Base-by-base conservation (phyloP, 441 rosid species). In the Lepidium campestre region DNA sequence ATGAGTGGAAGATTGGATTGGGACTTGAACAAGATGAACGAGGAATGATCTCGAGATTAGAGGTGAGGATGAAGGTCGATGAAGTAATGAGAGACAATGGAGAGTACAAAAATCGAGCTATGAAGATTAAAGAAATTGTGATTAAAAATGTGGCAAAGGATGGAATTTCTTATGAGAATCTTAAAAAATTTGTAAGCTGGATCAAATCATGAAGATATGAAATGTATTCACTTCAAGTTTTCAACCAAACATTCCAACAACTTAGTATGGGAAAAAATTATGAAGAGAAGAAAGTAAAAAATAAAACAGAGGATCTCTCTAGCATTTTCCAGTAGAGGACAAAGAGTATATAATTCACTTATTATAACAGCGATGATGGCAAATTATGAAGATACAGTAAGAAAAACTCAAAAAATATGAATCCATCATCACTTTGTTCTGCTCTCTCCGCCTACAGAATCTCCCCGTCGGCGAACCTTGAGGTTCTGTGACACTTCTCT, bases 1-100 rank as follows among this genome's bases (percentile, higher is more conserved):
- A 84, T 10, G 55, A 72, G 37, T 88, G 94, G 94, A 81, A 75
- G 68, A 70, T 47, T 39, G 94, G 91, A n/a, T 54, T 84, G 66
- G 77, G 40, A 37, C 18, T 86, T 27, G 41, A 70, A 5, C 56
- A 8, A 47, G 77, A 77, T 10, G 79, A 61, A 23, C 54, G 9
- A 34, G 86, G 81, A 34, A 68, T 68, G 35, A 13, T 84, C 4
- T 6, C 59, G 7, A 45, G 57, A 20, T 62, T 47, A 17, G 86
- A 86, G 53, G 73, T 84, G n/a, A 73, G 36, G 70, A 57, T 23
- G 35, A 88, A 82, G 73, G 58, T 83, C 34, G 77, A 82, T 32
- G 73, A 50, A 20, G 25, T 88, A 25, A 55, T 84, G 47, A 45
- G 61, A 7, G 47, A 64, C 13, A n/a, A 17, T 58, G 79, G 63